Percentiles rank a stretch among this genome's conserved stretches.
These are phyloP conservation scores for Daldinia decipiens DNA, from an alignment of 495 filamentous ascomycete species.

Conservation along the genomic window DNA sequence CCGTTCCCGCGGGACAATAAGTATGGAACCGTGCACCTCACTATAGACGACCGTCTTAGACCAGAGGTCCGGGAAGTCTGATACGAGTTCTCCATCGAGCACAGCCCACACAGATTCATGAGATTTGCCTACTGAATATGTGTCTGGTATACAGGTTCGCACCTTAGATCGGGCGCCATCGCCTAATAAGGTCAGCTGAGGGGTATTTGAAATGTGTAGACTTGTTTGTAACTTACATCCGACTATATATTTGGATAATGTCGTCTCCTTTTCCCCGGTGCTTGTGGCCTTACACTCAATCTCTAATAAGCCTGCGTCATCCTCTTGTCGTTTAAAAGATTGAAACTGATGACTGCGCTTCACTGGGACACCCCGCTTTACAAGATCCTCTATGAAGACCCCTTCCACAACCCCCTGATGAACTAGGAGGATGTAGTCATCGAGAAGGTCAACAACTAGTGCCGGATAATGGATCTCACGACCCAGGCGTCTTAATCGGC, in stretches of 20 bases:
- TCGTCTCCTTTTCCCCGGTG: constrained; percentile 54
- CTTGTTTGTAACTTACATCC: constrained; percentile 54
- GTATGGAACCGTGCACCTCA: constrained; percentile 68
- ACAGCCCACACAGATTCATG: constrained; percentile 76
- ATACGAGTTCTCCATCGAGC: constrained; percentile 71
- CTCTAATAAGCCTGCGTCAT: constrained; percentile 52
- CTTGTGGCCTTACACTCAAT: constrained; percentile 55
- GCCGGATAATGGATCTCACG: constrained; percentile 59
- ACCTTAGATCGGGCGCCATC: constrained; percentile 66
- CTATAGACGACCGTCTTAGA: constrained; percentile 71
- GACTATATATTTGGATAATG: constrained; percentile 62
- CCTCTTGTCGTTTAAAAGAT: constrained; percentile 53
- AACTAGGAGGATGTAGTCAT: constrained; percentile 76
- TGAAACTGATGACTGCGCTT: constrained; percentile 66
- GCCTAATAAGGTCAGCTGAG: constrained; percentile 47
- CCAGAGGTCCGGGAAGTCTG: constrained; percentile 77
- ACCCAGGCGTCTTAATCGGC: constrained; percentile 38
- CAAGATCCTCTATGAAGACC: constrained; percentile 71
- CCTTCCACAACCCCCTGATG: constrained; percentile 81
- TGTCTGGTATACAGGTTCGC: constrained; percentile 65
- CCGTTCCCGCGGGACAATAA: constrained; percentile 74
- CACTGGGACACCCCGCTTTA: constrained; percentile 65
- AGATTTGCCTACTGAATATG: constrained; percentile 66
- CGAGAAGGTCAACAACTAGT: constrained; percentile 69
- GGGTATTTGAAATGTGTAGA: constrained; percentile 7